A percentile compares a stretch with the other conserved stretches of the same genome.
Evolutionary conservation across 2,329 filamentous ascomycete species (phyloP).

Genomic region (Verticillium tricorpus): DNA sequence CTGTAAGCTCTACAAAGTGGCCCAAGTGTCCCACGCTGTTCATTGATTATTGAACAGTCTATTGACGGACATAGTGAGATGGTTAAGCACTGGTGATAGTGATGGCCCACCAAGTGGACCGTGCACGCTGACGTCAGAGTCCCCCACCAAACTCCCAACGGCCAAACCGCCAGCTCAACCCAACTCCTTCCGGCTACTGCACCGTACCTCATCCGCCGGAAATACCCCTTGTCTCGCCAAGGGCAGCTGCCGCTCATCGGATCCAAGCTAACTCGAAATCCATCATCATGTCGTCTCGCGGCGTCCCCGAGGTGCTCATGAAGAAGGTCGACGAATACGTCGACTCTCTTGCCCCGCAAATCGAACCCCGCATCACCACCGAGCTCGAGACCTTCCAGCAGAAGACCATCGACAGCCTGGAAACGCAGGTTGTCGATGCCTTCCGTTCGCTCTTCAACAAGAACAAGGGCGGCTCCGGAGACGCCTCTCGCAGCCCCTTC

Average conservation of each 20-base stretch:
- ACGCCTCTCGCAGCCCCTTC: slow-evolving; percentile 17
- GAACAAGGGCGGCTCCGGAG: slow-evolving; percentile 15
- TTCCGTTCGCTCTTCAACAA: slow-evolving; percentile 39
- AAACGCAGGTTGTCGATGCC: slow-evolving; percentile 37
- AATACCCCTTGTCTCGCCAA: background rate
- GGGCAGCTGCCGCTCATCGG: background rate
- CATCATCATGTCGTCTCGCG: slow-evolving; percentile 27
- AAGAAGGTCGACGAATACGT: slow-evolving; percentile 41
- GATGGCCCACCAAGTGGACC: no score
- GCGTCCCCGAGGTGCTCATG: slow-evolving; percentile 37
- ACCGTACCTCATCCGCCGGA: background rate
- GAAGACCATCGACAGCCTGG: slow-evolving; percentile 40
- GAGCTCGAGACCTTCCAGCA: slow-evolving; percentile 39
- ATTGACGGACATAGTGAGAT: no score
- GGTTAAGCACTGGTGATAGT: no score
- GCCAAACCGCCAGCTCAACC: background rate
- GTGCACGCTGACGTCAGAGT: no score
- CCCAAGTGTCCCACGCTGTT: no score
- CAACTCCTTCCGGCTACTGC: background rate
- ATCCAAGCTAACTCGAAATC: background rate
- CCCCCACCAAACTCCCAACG: no score
- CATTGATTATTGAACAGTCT: no score
- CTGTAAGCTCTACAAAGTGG: no score
- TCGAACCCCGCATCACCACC: slow-evolving; percentile 38
- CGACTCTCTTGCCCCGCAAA: slow-evolving; percentile 40